A percentile compares a stretch with the other conserved stretches of the same genome.
phyloP scores from a whole-genome alignment of 2,329 filamentous ascomycete species.

The Chaetothyriales sp. region DNA sequence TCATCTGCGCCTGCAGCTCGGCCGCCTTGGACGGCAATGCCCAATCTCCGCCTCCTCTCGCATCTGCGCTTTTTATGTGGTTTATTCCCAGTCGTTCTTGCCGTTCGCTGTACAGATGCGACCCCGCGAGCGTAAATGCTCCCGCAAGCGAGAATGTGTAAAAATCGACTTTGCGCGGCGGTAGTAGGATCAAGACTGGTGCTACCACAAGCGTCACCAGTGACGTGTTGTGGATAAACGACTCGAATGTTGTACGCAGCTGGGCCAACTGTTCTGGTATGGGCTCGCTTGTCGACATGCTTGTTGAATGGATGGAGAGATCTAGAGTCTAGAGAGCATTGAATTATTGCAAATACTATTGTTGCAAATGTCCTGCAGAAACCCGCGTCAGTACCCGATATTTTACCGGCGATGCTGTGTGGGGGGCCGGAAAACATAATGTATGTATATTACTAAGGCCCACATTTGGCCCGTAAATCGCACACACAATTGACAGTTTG shows the following conservation, averaged over 20 bases:
- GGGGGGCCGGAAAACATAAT: not conserved
- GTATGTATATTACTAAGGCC: too few relatives aligned
- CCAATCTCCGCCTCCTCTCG: constrained; percentile 3
- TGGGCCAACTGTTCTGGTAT: constrained; percentile 2
- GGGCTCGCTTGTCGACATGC: not conserved
- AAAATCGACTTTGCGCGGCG: constrained; percentile 47
- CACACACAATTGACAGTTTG: constrained; percentile 3
- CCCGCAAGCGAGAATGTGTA: constrained; percentile 41
- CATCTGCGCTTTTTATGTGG: constrained; percentile 15
- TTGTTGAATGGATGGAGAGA: not conserved
- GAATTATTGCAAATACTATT: too few relatives aligned
- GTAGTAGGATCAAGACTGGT: constrained; percentile 40
- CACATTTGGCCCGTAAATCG: not conserved
- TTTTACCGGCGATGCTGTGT: not conserved
- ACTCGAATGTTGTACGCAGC: constrained; percentile 8
- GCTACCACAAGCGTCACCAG: constrained; percentile 36
- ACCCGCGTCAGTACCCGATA: too few relatives aligned
- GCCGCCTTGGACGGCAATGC: constrained; percentile 7
- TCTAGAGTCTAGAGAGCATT: too few relatives aligned
- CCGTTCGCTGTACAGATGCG: constrained; percentile 32
- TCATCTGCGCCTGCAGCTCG: constrained; percentile 7
- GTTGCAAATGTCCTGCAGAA: too few relatives aligned
- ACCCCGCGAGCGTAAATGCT: constrained; percentile 34
- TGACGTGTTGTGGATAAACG: constrained; percentile 28
- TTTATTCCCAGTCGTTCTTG: constrained; percentile 25